Evolutionary conservation across 306 rosid genomes (phyloP).

Genomic region (Inga laurina): DNA sequence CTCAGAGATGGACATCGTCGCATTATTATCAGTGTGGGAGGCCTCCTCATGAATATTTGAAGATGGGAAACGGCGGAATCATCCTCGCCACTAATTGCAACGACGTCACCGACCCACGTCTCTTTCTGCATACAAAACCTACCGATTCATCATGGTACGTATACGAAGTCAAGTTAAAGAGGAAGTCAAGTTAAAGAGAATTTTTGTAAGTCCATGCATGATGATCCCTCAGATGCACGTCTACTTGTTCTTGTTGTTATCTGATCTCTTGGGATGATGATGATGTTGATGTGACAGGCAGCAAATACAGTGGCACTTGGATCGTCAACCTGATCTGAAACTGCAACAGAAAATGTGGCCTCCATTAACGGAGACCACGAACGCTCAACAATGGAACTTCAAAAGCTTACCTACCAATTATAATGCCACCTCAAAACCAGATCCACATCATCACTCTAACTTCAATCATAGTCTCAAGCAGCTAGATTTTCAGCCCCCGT

Average conservation of each 20-base stretch:
- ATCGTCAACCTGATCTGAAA: slow-evolving; percentile 37
- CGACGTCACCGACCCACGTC: slow-evolving; percentile 29
- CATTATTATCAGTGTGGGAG: slow-evolving; percentile 23
- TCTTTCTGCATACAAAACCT: slow-evolving; percentile 33
- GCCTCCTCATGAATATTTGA: slow-evolving; percentile 44
- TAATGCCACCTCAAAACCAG: slow-evolving; percentile 24
- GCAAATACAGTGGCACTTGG: slow-evolving; percentile 37
- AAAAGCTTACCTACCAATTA: slow-evolving; percentile 31
- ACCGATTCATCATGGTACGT: slow-evolving; percentile 46
- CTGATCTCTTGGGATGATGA: not conserved
- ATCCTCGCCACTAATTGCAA: slow-evolving; percentile 37
- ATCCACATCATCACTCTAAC: slow-evolving; percentile 31
- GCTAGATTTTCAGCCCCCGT: slow-evolving; percentile 46
- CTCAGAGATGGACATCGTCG: slow-evolving; percentile 4
- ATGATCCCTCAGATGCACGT: not conserved
- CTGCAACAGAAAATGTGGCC: slow-evolving; percentile 48
- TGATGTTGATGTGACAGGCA: slow-evolving; percentile 27
- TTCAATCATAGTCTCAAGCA: slow-evolving; percentile 28
- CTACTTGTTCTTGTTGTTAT: not conserved
- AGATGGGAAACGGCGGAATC: slow-evolving; percentile 60
- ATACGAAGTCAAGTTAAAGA: not conserved
- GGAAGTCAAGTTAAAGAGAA: too few relatives aligned
- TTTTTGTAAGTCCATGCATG: not conserved
- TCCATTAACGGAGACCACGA: slow-evolving; percentile 36
- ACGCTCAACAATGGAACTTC: slow-evolving; percentile 34